These are phyloP conservation scores for Colletotrichum plurivorum DNA, from an alignment of 2,329 filamentous ascomycete species.

Conservation along the genomic window DNA sequence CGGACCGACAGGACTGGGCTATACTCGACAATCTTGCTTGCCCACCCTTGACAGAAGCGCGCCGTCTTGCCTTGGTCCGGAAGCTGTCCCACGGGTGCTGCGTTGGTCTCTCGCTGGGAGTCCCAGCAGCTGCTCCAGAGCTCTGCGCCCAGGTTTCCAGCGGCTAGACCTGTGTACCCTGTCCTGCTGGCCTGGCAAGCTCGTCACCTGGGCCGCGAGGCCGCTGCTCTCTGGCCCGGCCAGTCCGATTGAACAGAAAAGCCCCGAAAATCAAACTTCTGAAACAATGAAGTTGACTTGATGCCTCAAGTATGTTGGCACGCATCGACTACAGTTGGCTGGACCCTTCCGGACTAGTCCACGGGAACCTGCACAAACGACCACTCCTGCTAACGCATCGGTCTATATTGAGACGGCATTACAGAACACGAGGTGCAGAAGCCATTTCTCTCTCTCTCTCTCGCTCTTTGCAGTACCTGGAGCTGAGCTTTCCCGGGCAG, in stretches of 20 bases:
- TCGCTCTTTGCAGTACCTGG: not conserved
- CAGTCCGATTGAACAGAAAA: conserved; percentile 23
- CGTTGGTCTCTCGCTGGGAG: conserved; percentile 14
- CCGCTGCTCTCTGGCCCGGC: conserved; percentile 4
- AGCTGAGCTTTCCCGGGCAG: conserved; percentile 1
- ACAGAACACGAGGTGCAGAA: conserved; percentile 46
- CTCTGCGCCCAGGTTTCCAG: conserved; percentile 10
- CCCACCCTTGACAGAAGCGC: not conserved
- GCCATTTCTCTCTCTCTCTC: not conserved
- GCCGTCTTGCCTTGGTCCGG: conserved; percentile 1
- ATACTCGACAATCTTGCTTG: conserved; percentile 30
- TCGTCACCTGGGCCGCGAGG: conserved; percentile 10
- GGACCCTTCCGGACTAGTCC: conserved; percentile 48
- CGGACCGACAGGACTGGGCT: conserved; percentile 46
- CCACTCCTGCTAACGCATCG: conserved; percentile 41
- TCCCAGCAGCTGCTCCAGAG: not conserved
- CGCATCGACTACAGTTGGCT: conserved; percentile 30
- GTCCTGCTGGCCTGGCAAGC: conserved; percentile 13
- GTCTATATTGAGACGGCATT: conserved; percentile 49
- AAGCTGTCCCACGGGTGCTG: conserved; percentile 17
- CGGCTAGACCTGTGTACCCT: conserved; percentile 43
- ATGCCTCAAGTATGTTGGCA: conserved; percentile 31
- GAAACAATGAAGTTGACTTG: conserved; percentile 45
- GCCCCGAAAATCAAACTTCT: conserved; percentile 44
- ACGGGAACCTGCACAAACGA: conserved; percentile 58